Evolutionary conservation across 768 basidiomycete genomes (phyloP).

Genomic region (Russula griseocarnosa): DNA sequence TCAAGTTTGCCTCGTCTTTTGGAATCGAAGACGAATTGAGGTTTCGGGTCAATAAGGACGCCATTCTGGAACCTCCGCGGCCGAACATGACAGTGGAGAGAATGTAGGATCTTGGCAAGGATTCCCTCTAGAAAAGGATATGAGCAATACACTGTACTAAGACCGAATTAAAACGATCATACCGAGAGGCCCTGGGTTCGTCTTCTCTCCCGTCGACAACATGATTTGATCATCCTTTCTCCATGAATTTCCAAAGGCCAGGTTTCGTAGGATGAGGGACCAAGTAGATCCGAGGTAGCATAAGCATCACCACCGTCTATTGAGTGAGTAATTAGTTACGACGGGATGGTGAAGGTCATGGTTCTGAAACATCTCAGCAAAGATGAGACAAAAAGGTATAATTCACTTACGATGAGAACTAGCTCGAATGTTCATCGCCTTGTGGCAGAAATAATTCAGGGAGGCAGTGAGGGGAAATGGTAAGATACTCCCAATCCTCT

Average conservation of each 20-base stretch:
- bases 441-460: constrained; percentile 27
- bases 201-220: constrained; percentile 36
- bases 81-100: constrained; percentile 36
- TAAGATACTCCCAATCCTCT: constrained; percentile 31
- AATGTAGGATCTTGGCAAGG: constrained; percentile 33
- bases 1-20: constrained; percentile 28
- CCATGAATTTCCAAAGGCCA: constrained; percentile 35
- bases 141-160: background rate
- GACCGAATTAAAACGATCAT: background rate
- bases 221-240: constrained; percentile 35
- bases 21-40: constrained; percentile 31
- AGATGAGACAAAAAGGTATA: background rate
- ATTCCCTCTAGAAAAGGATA: constrained; percentile 38
- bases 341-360: constrained; percentile 29
- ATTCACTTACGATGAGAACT: constrained; percentile 27
- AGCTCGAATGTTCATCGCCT: constrained; percentile 30
- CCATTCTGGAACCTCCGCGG: constrained; percentile 34
- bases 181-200: constrained; percentile 36
- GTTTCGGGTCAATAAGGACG: constrained; percentile 35
- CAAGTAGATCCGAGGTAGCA: constrained; percentile 44
- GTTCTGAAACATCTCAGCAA: constrained; percentile 20
- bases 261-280: constrained; percentile 43
- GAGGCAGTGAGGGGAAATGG: constrained; percentile 26
- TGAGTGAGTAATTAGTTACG: constrained; percentile 36
- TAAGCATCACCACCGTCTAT: constrained; percentile 40